These are phyloP conservation scores for Fusarium avenaceum DNA, from an alignment of 2,329 filamentous ascomycete genomes.

Conservation along the genomic window DNA sequence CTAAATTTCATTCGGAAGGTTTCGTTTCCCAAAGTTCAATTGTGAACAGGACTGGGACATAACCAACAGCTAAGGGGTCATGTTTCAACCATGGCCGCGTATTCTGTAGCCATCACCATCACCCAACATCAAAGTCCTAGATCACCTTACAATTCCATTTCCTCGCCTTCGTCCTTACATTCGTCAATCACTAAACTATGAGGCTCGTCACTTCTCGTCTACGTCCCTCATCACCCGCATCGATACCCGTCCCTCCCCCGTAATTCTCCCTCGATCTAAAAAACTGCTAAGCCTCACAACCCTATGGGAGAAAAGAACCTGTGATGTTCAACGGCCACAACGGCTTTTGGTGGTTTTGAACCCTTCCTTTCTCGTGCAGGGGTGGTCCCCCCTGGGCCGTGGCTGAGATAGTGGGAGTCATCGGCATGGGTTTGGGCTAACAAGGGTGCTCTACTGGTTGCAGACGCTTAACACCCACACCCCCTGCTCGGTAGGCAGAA, in stretches of 20 bases:
- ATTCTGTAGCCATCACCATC: conserved; percentile 24
- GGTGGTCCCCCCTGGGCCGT: conserved; percentile 1
- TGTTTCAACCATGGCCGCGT: conserved; percentile 46
- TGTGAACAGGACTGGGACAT: neutral
- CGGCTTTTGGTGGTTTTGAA: neutral
- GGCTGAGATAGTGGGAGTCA: conserved; percentile 46
- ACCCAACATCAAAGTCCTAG: conserved; percentile 27
- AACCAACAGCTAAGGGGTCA: neutral
- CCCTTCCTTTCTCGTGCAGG: neutral
- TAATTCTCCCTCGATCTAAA: conserved; percentile 4
- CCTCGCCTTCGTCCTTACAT: neutral
- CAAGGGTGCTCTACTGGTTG: conserved; percentile 38
- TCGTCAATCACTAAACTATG: conserved; percentile 3
- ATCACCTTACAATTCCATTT: neutral
- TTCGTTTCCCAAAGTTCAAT: neutral
- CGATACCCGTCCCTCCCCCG: conserved; percentile 35
- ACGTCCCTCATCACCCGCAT: conserved; percentile 27
- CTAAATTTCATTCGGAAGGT: too few relatives aligned
- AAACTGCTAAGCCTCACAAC: conserved; percentile 21
- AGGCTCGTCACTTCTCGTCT: conserved; percentile 22
- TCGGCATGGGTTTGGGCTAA: conserved; percentile 37
- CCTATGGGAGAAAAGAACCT: neutral
- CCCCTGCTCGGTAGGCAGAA: conserved; percentile 46
- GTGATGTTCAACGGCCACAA: neutral
- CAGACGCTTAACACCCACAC: neutral